Conservation (phyloP, 306 rosid species). For the Sphenostylis stenocarpa region DNA sequence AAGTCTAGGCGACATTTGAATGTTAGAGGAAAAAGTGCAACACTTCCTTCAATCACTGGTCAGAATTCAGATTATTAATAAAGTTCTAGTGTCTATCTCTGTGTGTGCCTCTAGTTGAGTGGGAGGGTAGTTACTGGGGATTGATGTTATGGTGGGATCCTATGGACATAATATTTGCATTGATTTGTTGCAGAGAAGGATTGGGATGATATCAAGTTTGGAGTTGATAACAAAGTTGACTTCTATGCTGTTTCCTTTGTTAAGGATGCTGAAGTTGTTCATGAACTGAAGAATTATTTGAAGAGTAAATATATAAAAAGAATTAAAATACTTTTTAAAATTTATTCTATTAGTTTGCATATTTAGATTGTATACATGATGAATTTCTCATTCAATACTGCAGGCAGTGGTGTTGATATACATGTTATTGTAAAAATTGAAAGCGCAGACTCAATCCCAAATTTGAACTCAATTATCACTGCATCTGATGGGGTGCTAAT, state of each 20-base stretch:
- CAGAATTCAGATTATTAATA: slow-evolving; percentile 28
- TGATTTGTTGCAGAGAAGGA: slow-evolving; percentile 86
- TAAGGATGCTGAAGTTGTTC: slow-evolving; percentile 94
- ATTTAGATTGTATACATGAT: slow-evolving; percentile 16
- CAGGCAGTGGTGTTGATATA: slow-evolving; percentile 85
- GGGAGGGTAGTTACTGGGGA: background rate
- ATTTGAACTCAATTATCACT: slow-evolving; percentile 86
- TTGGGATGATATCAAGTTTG: slow-evolving; percentile 99
- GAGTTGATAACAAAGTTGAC: slow-evolving; percentile 95
- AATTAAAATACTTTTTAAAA: background rate
- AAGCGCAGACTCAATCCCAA: slow-evolving; percentile 95
- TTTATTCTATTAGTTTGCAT: background rate
- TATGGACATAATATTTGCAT: slow-evolving; percentile 14
- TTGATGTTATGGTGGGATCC: background rate
- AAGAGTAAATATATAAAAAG: slow-evolving; percentile 49
- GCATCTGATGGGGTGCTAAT: slow-evolving; percentile 56
- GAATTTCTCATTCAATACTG: slow-evolving; percentile 32
- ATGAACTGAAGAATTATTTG: slow-evolving; percentile 88
- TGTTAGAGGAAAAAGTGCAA: slow-evolving; percentile 98
- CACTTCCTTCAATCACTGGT: slow-evolving; percentile 98
- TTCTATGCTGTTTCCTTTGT: slow-evolving; percentile 99
- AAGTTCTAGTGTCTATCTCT: background rate
- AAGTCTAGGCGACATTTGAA: slow-evolving; percentile 90
- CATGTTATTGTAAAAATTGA: slow-evolving; percentile 94
- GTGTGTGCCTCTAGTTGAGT: background rate